Evolutionary conservation across 2,329 filamentous ascomycete genomes (phyloP).

Genomic region (Basipetospora sp.): DNA sequence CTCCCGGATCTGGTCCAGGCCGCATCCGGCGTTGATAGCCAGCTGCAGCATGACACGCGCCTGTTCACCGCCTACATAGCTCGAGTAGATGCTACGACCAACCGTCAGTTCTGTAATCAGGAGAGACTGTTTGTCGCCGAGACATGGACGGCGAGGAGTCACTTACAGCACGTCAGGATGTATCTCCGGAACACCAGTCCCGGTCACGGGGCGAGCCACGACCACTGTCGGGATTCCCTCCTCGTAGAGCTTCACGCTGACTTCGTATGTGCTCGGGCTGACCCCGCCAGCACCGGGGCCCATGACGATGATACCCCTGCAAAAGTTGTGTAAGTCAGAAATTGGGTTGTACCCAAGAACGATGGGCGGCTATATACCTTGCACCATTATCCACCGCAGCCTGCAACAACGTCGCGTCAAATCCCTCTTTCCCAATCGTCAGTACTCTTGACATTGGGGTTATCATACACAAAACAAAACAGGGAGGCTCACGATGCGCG

Average conservation of each 20-base stretch:
- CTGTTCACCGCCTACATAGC: slow-evolving; percentile 9
- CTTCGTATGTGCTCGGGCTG: slow-evolving; percentile 14
- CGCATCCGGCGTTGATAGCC: slow-evolving; percentile 15
- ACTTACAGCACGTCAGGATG: not conserved
- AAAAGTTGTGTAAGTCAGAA: not conserved
- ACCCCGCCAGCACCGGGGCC: slow-evolving; percentile 17
- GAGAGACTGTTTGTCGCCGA: not conserved
- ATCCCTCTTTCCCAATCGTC: slow-evolving; percentile 14
- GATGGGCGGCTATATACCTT: slow-evolving; percentile 12
- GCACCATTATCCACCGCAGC: slow-evolving; percentile 18
- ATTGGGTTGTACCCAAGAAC: not conserved
- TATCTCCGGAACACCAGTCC: slow-evolving; percentile 13
- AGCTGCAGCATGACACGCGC: slow-evolving; percentile 19
- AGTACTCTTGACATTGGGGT: no score
- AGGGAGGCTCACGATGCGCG: slow-evolving; percentile 23
- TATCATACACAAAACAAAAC: no score
- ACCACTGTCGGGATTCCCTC: slow-evolving; percentile 17
- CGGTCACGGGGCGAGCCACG: slow-evolving; percentile 15
- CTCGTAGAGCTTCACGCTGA: slow-evolving; percentile 14
- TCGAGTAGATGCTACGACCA: slow-evolving; percentile 2
- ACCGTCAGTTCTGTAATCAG: no score
- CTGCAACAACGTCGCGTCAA: slow-evolving; percentile 17
- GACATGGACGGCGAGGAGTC: not conserved
- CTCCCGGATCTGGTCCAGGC: slow-evolving; percentile 15
- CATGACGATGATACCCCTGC: slow-evolving; percentile 17